Conservation (phyloP, 2,329 filamentous ascomycete genomes). For the Ophiostoma triangulosporum region DNA sequence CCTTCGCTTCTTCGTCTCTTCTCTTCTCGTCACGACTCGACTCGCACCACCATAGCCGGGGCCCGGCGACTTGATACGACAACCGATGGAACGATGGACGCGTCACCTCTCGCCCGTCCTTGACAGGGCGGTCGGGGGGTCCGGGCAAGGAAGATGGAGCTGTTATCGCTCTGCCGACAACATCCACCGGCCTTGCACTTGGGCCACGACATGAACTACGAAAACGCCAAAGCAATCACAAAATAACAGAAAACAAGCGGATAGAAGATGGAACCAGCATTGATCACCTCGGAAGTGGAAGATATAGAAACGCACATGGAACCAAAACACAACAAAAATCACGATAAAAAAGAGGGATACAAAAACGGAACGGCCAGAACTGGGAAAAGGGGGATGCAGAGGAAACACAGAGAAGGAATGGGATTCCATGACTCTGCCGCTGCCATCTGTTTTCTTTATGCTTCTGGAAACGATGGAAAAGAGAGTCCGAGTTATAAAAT, state of each 20-base stretch:
- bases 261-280: constrained; percentile 58
- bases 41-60: neutral
- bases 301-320: constrained; percentile 9
- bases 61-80: neutral
- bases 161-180: neutral
- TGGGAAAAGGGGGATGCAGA: constrained; percentile 25
- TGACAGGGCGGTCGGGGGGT: neutral
- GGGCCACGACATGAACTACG: too few relatives aligned
- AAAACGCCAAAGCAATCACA: neutral
- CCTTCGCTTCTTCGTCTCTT: neutral
- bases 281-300: constrained; percentile 23
- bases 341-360: neutral
- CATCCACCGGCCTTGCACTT: too few relatives aligned
- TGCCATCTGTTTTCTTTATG: neutral
- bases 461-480: constrained; percentile 5
- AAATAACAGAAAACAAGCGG: constrained; percentile 31
- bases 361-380: constrained; percentile 18
- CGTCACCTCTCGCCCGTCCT: neutral
- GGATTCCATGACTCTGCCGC: neutral
- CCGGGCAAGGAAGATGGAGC: neutral
- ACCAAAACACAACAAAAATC: neutral
- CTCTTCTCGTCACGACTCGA: neutral
- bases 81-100: neutral
- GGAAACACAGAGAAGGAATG: neutral
- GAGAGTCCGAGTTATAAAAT: constrained; percentile 7